These are phyloP conservation scores for Hypoxylon trugodes DNA, from an alignment of 495 filamentous ascomycete species.

Conservation along the genomic window DNA sequence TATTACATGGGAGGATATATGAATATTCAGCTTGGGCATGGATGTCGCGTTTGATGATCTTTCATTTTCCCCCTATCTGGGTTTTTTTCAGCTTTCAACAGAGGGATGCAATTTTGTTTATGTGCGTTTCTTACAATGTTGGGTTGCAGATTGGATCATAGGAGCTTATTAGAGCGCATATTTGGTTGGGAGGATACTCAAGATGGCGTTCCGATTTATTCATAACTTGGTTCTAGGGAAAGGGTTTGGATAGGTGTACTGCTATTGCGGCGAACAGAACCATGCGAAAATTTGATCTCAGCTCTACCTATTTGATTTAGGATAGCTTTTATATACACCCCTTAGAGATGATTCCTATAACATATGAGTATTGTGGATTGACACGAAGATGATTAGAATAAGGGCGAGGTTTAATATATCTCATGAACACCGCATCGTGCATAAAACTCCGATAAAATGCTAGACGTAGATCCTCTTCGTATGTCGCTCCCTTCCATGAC, in stretches of 20 bases:
- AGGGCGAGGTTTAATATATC: background rate
- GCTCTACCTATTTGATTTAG: too few relatives aligned
- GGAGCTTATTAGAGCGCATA: slow-evolving; percentile 19
- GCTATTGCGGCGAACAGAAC: too few relatives aligned
- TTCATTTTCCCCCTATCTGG: background rate
- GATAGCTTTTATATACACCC: too few relatives aligned
- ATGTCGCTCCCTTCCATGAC: background rate
- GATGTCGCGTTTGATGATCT: too few relatives aligned
- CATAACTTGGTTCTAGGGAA: background rate
- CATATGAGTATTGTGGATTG: too few relatives aligned
- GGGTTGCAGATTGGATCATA: background rate
- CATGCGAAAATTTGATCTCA: too few relatives aligned
- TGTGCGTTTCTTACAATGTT: background rate
- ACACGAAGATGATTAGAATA: too few relatives aligned
- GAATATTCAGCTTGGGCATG: too few relatives aligned
- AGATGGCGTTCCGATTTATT: background rate
- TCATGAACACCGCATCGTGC: background rate
- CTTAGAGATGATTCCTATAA: too few relatives aligned
- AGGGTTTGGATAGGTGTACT: background rate
- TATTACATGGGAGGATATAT: too few relatives aligned
- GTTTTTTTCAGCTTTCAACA: too few relatives aligned
- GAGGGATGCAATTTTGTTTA: background rate
- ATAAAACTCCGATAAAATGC: background rate
- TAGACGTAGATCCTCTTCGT: background rate
- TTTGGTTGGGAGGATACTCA: background rate